Percentiles rank a stretch among this genome's conserved stretches.
These are phyloP conservation scores for Huntiella abstrusa DNA, from an alignment of 2,329 filamentous ascomycete genomes.

Conservation along the genomic window DNA sequence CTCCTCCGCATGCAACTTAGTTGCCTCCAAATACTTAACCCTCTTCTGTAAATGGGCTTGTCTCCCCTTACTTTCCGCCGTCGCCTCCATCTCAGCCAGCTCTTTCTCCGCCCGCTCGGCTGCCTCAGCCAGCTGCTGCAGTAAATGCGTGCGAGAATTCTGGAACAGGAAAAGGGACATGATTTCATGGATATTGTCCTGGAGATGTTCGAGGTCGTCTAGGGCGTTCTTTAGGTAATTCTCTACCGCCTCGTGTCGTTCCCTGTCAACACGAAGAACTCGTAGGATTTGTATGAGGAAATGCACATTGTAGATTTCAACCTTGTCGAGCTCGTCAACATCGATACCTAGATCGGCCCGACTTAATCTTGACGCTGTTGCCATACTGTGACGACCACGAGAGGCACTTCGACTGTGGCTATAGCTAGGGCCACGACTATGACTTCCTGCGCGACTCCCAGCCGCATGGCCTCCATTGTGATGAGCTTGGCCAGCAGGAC, in stretches of 20 bases:
- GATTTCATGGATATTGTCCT: slow-evolving; percentile 62
- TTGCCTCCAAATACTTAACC: slow-evolving; percentile 51
- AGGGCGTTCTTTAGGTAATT: slow-evolving; percentile 51
- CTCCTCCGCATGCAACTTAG: slow-evolving; percentile 57
- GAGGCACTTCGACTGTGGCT: slow-evolving; percentile 6
- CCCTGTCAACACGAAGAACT: slow-evolving; percentile 61
- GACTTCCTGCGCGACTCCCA: not conserved
- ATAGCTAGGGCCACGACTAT: not conserved
- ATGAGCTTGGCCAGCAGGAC: not conserved
- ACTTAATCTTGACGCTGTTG: slow-evolving; percentile 14
- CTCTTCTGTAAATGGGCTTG: slow-evolving; percentile 21
- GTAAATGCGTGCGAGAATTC: slow-evolving; percentile 58
- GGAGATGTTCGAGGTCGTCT: slow-evolving; percentile 51
- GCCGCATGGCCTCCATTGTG: no score
- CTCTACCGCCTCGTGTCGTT: slow-evolving; percentile 70
- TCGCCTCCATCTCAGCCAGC: slow-evolving; percentile 23
- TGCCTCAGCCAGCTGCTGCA: slow-evolving; percentile 48
- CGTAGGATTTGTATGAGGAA: slow-evolving; percentile 52
- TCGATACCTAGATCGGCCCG: slow-evolving; percentile 28
- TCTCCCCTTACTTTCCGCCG: slow-evolving; percentile 21
- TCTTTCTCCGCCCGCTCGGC: slow-evolving; percentile 28
- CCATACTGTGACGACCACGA: slow-evolving; percentile 4
- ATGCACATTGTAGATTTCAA: slow-evolving; percentile 38
- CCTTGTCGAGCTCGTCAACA: slow-evolving; percentile 33
- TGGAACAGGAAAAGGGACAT: slow-evolving; percentile 84